phyloP scores from a whole-genome alignment of 495 filamentous ascomycete genomes.

The Podospora didyma region DNA sequence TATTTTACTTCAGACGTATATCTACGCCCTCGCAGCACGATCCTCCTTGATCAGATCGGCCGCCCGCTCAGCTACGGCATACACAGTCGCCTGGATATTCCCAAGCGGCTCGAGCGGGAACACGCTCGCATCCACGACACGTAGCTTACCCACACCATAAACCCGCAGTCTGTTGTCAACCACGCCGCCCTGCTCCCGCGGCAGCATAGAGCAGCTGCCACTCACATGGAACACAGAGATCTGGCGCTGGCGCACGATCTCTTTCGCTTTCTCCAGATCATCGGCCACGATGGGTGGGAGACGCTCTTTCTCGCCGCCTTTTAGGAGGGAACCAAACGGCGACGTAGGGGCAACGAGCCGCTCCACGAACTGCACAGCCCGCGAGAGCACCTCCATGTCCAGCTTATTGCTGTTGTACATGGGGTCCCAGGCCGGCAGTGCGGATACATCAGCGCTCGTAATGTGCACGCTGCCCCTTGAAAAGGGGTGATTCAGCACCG shows the following conservation, averaged over 20 bases:
- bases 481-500: slow-evolving; percentile 46
- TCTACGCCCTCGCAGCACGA: not conserved
- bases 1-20: no score
- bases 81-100: slow-evolving; percentile 49
- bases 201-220: slow-evolving; percentile 36
- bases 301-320: slow-evolving; percentile 25
- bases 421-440: slow-evolving; percentile 47
- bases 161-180: slow-evolving; percentile 42
- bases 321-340: slow-evolving; percentile 34
- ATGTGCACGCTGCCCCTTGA: slow-evolving; percentile 59
- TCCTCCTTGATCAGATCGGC: slow-evolving; percentile 51
- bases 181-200: slow-evolving; percentile 35
- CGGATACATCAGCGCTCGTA: slow-evolving; percentile 27
- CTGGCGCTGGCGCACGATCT: slow-evolving; percentile 33
- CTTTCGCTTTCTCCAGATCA: slow-evolving; percentile 31
- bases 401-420: slow-evolving; percentile 50
- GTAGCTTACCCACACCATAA: slow-evolving; percentile 42
- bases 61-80: slow-evolving; percentile 53
- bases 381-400: slow-evolving; percentile 48
- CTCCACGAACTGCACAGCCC: slow-evolving; percentile 43
- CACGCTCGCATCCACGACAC: slow-evolving; percentile 54
- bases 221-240: slow-evolving; percentile 37
- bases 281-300: slow-evolving; percentile 18
- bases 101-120: slow-evolving; percentile 45
- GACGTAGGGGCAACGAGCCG: slow-evolving; percentile 34